A percentile compares a stretch with the other conserved stretches of the same genome.
Evolutionary conservation across 2,329 filamentous ascomycete species (phyloP).

Genomic region (Ascochyta lentis): DNA sequence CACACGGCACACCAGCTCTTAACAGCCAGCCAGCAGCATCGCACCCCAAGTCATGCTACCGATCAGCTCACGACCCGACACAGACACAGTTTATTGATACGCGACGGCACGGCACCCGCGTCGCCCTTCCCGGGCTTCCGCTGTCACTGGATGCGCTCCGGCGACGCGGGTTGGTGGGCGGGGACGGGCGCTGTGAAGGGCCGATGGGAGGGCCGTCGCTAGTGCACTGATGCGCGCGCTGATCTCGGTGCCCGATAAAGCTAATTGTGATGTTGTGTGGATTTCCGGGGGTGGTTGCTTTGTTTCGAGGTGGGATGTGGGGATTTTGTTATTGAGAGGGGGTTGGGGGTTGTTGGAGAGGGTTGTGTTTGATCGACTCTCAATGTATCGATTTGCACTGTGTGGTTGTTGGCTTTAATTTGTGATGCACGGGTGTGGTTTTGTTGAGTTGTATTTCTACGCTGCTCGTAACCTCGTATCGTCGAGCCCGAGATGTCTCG

Average conservation of each 20-base stretch:
- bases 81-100: neutral
- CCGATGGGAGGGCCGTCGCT: neutral
- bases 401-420: too few species aligned
- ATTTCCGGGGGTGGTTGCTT: too few species aligned
- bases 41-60: too few species aligned
- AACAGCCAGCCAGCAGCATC: too few species aligned
- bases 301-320: too few species aligned
- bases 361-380: too few species aligned
- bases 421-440: too few species aligned
- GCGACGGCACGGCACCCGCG: neutral
- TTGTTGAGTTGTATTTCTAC: neutral
- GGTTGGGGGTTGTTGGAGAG: too few species aligned
- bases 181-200: neutral
- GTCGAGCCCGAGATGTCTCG: neutral
- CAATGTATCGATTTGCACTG: too few species aligned
- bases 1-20: too few species aligned
- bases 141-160: neutral
- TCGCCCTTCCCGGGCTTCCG: neutral
- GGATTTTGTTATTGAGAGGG: too few species aligned
- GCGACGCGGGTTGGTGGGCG: neutral
- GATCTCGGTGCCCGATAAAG: conserved; percentile 1
- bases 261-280: neutral
- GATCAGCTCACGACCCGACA: too few species aligned
- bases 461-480: neutral
- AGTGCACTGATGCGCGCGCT: neutral